phyloP scores from a whole-genome alignment of 495 filamentous ascomycete species.

The Aspergillus carlsbadensis region DNA sequence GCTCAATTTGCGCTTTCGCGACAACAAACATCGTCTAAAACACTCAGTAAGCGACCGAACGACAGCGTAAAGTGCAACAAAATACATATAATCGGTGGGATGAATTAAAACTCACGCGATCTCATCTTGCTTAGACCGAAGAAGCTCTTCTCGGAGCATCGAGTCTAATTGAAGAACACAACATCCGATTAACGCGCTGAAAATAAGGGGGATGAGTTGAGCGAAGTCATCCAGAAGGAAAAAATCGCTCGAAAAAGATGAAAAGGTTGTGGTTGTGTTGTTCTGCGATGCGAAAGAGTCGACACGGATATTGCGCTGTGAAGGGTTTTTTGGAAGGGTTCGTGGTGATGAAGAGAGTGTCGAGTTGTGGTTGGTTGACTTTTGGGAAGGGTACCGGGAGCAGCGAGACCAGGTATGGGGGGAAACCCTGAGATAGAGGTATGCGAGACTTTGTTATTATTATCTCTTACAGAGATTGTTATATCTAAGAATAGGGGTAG shows the following conservation, averaged over 20 bases:
- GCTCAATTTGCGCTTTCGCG: conserved; percentile 80
- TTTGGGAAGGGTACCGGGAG: conserved; percentile 21
- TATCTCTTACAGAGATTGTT: not conserved
- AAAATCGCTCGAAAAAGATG: conserved; percentile 55
- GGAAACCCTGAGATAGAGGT: conserved; percentile 3
- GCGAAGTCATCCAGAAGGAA: conserved; percentile 50
- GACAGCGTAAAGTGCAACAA: conserved; percentile 9
- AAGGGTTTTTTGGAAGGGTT: conserved; percentile 32
- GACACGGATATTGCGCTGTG: conserved; percentile 41
- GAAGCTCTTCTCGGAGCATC: conserved; percentile 57
- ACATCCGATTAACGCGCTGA: conserved; percentile 60
- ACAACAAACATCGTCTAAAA: conserved; percentile 69
- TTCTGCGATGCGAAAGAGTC: conserved; percentile 39
- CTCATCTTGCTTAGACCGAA: conserved; percentile 60
- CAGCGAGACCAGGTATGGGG: conserved; percentile 15
- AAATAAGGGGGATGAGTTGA: conserved; percentile 44
- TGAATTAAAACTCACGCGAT: conserved; percentile 56
- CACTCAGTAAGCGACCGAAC: conserved; percentile 33
- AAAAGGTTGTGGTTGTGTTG: conserved; percentile 49
- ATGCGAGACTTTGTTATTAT: conserved; percentile 1
- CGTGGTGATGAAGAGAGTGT: conserved; percentile 22
- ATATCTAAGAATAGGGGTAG: not conserved
- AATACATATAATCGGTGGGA: conserved; percentile 21
- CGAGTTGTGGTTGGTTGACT: conserved; percentile 22
- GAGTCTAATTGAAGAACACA: conserved; percentile 52